Evolutionary conservation across 2,329 filamentous ascomycete species (phyloP).

Genomic region (Zymoseptoria ardabiliae): DNA sequence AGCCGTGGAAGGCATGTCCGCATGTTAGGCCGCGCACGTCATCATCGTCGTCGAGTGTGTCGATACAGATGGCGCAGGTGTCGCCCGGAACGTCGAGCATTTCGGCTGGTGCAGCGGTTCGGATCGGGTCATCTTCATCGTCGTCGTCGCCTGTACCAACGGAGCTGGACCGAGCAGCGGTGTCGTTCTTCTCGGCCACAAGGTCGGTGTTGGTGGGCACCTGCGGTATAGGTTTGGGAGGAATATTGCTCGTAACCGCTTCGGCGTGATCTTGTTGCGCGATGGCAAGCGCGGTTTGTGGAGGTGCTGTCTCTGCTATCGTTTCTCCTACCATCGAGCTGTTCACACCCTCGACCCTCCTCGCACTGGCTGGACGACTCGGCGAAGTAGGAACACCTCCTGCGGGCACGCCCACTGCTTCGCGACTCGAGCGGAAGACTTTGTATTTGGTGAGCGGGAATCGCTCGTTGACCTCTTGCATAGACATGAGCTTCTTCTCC

Average conservation of each 20-base stretch:
- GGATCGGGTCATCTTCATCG: conserved; percentile 71
- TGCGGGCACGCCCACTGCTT: conserved; percentile 74
- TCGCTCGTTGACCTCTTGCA: conserved; percentile 97
- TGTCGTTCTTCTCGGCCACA: conserved; percentile 19
- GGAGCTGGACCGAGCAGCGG: neutral
- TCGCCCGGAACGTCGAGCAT: conserved; percentile 76
- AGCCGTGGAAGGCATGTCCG: conserved; percentile 96
- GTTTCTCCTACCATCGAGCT: conserved; percentile 29
- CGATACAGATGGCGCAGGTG: conserved; percentile 92
- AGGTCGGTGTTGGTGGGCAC: conserved; percentile 18
- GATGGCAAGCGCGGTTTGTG: conserved; percentile 33
- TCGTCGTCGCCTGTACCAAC: conserved; percentile 35
- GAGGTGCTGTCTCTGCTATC: conserved; percentile 24
- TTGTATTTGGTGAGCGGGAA: conserved; percentile 98
- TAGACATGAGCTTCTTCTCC: conserved; percentile 98
- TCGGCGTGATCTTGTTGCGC: conserved; percentile 43
- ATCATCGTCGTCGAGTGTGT: conserved; percentile 88
- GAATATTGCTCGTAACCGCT: conserved; percentile 19
- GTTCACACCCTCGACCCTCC: conserved; percentile 47
- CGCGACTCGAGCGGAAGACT: conserved; percentile 77
- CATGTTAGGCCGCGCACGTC: conserved; percentile 90
- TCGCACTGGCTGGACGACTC: conserved; percentile 67
- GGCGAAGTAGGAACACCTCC: conserved; percentile 74
- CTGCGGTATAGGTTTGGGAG: conserved; percentile 15
- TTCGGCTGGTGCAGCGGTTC: conserved; percentile 73